Evolutionary conservation across 2,329 filamentous ascomycete genomes (phyloP), one percentile per base, ranked within the genome.

Genomic region (Pezicula radicicola): DNA sequence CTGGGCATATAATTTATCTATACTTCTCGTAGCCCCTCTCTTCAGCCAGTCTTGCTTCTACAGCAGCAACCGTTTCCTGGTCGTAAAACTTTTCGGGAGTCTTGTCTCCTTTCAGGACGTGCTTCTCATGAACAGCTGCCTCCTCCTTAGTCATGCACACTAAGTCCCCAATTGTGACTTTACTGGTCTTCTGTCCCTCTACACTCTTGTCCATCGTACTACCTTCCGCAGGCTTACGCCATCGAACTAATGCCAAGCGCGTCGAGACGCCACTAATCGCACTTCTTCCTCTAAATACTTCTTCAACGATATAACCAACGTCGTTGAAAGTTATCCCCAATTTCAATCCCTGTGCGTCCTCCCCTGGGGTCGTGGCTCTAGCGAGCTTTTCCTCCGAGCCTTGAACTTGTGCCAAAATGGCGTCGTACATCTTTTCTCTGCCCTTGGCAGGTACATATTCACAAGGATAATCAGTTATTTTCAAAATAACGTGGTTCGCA

Each of bases 91-190:
- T 86, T 58, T 89, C 86, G 0, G 83, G 75, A 8, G 66, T 70
- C 71, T 85, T 88, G 1, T 78, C 80, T 0, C 82, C 88, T 61
- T 82, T 85, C 42, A 97, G 74, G 1, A 97, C 78, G 64, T 90
- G 77, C 67, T 85, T 88, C 66, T 95, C 89, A 69, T 99, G 94
- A 53, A 81, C 78, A 15, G 78, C 72, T 3, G 88, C 89, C 70
- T 97, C 92, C 55, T 97, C 92, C 68, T 92, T 96, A 1, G 92
- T 97, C 89, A 97, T 90, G 62, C 88, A 89, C 0, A 96, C 91
- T 54, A 97, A 66, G 43, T 96, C 86, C 27, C 79, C 77, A 60
- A 93, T 70, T 30, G 76, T 70, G 4, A 97, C 60, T 3, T 77
- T 80, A n/a, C 89, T 85, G 43, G 79, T 84, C 64, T 89, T 95